Evolutionary conservation across 2,329 filamentous ascomycete species (phyloP), one percentile per base, ranked within the genome.

Genomic region (Paraconiothyrium brasiliense): DNA sequence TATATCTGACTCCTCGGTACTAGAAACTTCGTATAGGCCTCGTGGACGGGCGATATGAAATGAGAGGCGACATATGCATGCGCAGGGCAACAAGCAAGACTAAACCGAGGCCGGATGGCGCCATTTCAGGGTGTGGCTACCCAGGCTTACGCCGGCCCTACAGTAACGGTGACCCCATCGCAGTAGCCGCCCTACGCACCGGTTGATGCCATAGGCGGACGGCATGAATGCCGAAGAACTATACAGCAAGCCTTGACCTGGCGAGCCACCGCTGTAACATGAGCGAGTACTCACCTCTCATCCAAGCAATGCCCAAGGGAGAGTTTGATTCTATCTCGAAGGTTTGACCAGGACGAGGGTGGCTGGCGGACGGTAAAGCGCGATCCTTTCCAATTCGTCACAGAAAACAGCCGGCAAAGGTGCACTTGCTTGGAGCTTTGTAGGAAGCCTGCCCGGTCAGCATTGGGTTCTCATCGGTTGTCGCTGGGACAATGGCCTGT

Each of bases 371-470:
- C 30, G 46, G 43, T 27, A 39, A 41, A 54, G 48, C 47, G 52
- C 47, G 41, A 54, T 34, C 47, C 8, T 54, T 62, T 67, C 60
- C 61, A 63, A 64, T 63, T 57, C 63, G 63, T 58, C 41, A 57
- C 43, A 37, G 54, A 32, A n/a, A 37, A 32, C 11, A 57, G 20
- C 48, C 34, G 39, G 61, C 30, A 47, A 52, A n/a, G 55, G 34
- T 44, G 24, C 11, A 27, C 22, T 24, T 35, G 43, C 43, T 47
- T 56, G 32, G 43, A 7, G 34, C n/a, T 10, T 27, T 56, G 20
- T 39, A 27, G 54, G 43, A 43, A 47, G 32, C 41, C 48, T 32
- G 20, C 43, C 13, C 30, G 20, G 20, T 30, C 8, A 27, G 43
- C 43, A 24, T 47, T 47, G n/a, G 51, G n/a, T 54, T 20, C 24